Evolutionary conservation across 2,329 filamentous ascomycete genomes (phyloP), one percentile per base, ranked within the genome.

Genomic region (Fusarium cyanostomum): DNA sequence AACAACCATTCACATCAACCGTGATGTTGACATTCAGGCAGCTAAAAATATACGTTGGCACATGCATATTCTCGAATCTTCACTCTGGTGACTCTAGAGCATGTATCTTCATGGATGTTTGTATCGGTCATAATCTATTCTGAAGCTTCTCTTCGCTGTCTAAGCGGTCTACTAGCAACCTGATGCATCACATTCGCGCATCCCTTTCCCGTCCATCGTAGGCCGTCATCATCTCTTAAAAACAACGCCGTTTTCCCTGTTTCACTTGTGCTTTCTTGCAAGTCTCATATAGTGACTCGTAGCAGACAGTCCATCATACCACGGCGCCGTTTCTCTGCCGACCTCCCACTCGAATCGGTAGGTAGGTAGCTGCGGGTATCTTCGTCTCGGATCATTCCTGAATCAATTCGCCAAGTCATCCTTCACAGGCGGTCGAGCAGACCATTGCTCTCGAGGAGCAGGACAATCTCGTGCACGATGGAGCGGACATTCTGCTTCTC

Each of bases 391-490:
- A 18, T 66, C 37, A 35, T 41, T 43, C 21, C 52, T 43, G 41
- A 34, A 52, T 54, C 44, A 52, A 52, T 49, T 43, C 43, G 33
- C 52, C 44, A 42, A 52, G 41, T 38, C 39, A 60, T 52, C 58
- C 21, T 61, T 76, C 79, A 87, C 59, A 86, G 73, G 59, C 82
- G 86, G 82, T 97, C 94, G 73, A 99, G 82, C 73, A 97, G 86
- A 45, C 95, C 95, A 73, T 91, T 84, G 76, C 89, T 91, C 86
- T 99, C 95, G 58, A 99, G 83, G 80, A 97, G 80, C 73, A 99
- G 84, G 64, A 99, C 86, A 73, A 99, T 98, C 85, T 98, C 92
- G 82, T 99, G 95, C 50, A 99, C 95, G 62, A 94, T 94, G 59
- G 91, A 95, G 73, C 95, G 86, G 43, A 98, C 94, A 67, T 88